These are phyloP conservation scores for Eucommia ulmoides DNA, from an alignment of 257 asterid species.

Conservation along the genomic window DNA sequence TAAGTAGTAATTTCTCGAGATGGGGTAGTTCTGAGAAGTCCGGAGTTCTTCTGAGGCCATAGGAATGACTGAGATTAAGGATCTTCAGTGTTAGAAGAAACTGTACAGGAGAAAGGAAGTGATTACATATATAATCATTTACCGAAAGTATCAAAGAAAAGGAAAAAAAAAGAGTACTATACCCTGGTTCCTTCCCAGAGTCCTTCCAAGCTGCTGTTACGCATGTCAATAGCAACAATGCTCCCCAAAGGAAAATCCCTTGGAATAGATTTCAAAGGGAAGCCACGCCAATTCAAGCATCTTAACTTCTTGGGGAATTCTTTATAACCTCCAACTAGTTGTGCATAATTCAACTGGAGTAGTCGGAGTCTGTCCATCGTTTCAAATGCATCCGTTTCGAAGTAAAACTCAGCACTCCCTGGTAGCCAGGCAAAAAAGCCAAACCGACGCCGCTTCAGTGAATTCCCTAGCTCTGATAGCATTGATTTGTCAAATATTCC, in stretches of 20 bases:
- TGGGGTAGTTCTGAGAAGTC: not conserved
- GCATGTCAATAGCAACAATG: not conserved
- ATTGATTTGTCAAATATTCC: too few species aligned
- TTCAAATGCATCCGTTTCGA: not conserved
- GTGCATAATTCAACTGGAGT: not conserved
- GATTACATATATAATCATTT: not conserved
- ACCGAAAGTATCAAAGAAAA: not conserved
- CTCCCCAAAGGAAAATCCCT: not conserved
- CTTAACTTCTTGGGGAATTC: not conserved
- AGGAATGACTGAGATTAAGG: not conserved
- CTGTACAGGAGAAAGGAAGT: not conserved
- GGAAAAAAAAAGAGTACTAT: not conserved
- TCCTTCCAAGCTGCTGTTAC: not conserved
- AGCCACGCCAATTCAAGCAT: not conserved
- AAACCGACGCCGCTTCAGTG: too few species aligned
- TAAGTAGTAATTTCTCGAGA: not conserved
- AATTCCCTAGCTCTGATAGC: too few species aligned
- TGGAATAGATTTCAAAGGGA: not conserved
- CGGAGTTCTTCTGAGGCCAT: not conserved
- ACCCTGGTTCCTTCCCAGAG: not conserved
- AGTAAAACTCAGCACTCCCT: not conserved
- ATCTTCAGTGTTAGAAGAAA: not conserved
- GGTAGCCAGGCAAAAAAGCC: not conserved
- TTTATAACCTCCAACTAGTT: not conserved
- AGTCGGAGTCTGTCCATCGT: not conserved